phyloP scores from a whole-genome alignment of 352 stramenopile species.

The Globisporangium paroecandrum region DNA sequence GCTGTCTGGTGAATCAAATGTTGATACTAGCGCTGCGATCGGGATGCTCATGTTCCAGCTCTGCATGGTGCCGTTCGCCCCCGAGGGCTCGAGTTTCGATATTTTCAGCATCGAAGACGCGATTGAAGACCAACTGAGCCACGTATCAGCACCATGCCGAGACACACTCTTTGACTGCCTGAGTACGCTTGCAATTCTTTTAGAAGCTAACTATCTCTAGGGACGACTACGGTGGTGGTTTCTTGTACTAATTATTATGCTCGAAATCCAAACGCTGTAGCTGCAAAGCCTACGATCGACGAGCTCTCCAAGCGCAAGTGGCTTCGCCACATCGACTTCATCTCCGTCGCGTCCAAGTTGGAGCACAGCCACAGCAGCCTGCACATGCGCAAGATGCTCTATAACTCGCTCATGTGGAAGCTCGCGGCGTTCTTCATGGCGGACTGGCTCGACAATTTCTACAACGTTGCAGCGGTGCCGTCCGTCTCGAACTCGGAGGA shows the following conservation, averaged over 20 bases:
- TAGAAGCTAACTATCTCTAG: no score
- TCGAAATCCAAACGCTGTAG: slow-evolving; percentile 13
- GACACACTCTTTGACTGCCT: slow-evolving; percentile 49
- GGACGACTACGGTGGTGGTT: no score
- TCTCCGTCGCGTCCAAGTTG: slow-evolving; percentile 37
- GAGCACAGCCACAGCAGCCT: slow-evolving; percentile 14
- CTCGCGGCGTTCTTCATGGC: slow-evolving; percentile 42
- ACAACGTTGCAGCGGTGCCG: neutral
- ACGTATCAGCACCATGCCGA: slow-evolving; percentile 39
- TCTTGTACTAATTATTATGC: neutral
- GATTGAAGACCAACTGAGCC: slow-evolving; percentile 48
- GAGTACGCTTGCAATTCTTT: slow-evolving; percentile 23
- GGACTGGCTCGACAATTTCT: slow-evolving; percentile 27
- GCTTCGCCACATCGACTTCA: slow-evolving; percentile 55
- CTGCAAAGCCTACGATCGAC: slow-evolving; percentile 30
- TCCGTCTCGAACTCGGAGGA: slow-evolving; percentile 21
- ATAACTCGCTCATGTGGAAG: slow-evolving; percentile 49
- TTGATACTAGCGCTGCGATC: slow-evolving; percentile 35
- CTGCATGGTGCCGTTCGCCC: slow-evolving; percentile 38
- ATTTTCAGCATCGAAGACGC: slow-evolving; percentile 30
- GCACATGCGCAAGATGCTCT: slow-evolving; percentile 21
- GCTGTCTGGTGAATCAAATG: neutral
- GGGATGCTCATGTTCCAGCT: slow-evolving; percentile 65
- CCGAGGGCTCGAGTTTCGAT: slow-evolving; percentile 22
- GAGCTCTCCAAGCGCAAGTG: slow-evolving; percentile 49